These are phyloP conservation scores for Botrytis hyacinthi DNA, from an alignment of 2,329 filamentous ascomycete species.

Conservation along the genomic window DNA sequence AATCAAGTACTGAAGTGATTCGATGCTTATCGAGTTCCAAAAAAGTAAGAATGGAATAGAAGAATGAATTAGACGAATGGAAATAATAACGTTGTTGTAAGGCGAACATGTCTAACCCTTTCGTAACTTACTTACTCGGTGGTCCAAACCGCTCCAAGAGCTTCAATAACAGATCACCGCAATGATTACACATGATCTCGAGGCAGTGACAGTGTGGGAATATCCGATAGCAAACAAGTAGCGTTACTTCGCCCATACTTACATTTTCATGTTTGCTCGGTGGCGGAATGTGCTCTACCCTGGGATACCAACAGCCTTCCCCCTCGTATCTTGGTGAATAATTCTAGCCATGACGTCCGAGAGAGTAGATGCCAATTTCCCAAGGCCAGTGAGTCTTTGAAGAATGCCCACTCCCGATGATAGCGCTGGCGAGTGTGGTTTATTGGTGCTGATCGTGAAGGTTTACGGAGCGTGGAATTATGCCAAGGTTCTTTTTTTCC, in stretches of 20 bases:
- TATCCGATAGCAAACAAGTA: neutral
- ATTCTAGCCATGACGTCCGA: neutral
- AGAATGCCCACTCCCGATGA: neutral
- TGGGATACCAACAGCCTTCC: neutral
- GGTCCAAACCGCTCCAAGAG: neutral
- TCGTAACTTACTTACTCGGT: neutral
- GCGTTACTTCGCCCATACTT: neutral
- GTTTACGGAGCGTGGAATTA: neutral
- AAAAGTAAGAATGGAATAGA: neutral
- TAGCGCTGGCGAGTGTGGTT: neutral
- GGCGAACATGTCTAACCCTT: neutral
- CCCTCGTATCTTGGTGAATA: neutral
- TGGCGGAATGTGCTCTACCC: neutral
- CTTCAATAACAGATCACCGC: neutral
- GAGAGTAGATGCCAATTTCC: neutral
- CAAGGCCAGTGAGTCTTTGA: neutral
- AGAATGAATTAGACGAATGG: neutral
- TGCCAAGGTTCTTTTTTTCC: neutral
- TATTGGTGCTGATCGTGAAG: neutral
- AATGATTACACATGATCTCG: neutral
- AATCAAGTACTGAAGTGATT: neutral
- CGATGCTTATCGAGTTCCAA: conserved; percentile 6
- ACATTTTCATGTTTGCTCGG: neutral
- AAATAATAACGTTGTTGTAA: neutral
- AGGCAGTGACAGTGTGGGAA: neutral